Base-by-base conservation (phyloP, 2,329 filamentous ascomycete species). In the Colletotrichum orbiculare region DNA sequence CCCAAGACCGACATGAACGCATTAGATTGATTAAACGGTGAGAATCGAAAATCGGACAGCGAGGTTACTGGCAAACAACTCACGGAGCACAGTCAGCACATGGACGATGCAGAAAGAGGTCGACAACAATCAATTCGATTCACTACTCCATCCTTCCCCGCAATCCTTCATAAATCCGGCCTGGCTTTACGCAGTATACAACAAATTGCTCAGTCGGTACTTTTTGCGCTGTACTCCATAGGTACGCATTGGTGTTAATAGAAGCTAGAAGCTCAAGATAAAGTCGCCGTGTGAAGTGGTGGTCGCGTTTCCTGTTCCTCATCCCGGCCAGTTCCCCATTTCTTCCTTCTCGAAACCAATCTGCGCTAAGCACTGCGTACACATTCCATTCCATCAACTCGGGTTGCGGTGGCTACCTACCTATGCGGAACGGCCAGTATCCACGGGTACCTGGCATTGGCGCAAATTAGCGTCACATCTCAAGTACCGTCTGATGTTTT, bases 321-420 rank as follows among this genome's bases (percentile, higher is more conserved):
- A 17, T 54, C 57, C 49, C 17, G 41, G 48, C 42, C 49, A 38
- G 45, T 41, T 47, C 58, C 46, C 63, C 63, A 53, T 56, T 66
- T 66, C 63, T 63, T 62, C 58, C 63, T 65, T 66, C 63, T 54
- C 54, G 63, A 66, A 66, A 54, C 63, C 38, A 34, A 43, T 5
- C 25, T 25, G 25, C 25, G 25, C 25, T 25, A 25, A 25, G 25
- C 25, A 25, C 25, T 25, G 4, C 25, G 25, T 25, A 25, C 25
- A 25, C 25, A 25, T 25, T 25, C 25, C 25, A 25, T 57, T 53
- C 58, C 42, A 39, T 49, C 52, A 8, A 49, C 52, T 66, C 58
- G 52, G 52, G 38, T 45, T 15, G 37, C 48, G 37, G 46, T 47
- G 39, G 4, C 25, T 25, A 17, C 17, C 17, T 17, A 17, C 49